These are phyloP conservation scores for Ganoderma multipileum DNA, from an alignment of 1,284 basidiomycete species.

Conservation along the genomic window DNA sequence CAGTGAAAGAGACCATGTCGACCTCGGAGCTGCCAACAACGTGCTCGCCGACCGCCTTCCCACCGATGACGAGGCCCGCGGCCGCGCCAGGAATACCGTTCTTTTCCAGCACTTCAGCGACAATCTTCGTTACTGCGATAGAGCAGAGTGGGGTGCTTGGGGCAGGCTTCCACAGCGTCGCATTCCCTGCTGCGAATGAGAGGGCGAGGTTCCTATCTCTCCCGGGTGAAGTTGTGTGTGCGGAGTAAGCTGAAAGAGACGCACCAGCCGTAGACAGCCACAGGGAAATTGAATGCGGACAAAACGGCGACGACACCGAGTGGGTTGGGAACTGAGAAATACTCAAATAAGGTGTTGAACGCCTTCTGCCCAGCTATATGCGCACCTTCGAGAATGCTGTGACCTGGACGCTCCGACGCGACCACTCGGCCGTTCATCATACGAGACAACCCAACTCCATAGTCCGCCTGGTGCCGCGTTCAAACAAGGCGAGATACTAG, in stretches of 20 bases:
- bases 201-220: constrained; percentile 88
- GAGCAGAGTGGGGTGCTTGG: constrained; percentile 88
- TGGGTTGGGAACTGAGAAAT: constrained; percentile 81
- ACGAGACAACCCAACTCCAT: constrained; percentile 84
- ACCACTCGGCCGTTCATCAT: constrained; percentile 92
- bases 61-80: constrained; percentile 85
- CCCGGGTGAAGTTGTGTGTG: neutral
- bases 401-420: constrained; percentile 88
- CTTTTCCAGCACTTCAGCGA: constrained; percentile 80
- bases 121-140: constrained; percentile 88
- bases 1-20: constrained; percentile 93
- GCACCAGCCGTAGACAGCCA: constrained; percentile 60
- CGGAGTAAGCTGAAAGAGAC: neutral
- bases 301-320: constrained; percentile 92
- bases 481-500: constrained; percentile 1
- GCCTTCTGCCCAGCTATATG: neutral
- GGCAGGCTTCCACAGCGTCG: constrained; percentile 95
- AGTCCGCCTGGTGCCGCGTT: constrained; percentile 57
- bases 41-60: constrained; percentile 80
- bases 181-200: constrained; percentile 90
- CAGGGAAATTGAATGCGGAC: constrained; percentile 94
- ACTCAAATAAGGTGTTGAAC: neutral
- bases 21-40: constrained; percentile 78
- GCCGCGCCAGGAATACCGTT: constrained; percentile 87
- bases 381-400: constrained; percentile 86